Percentiles rank a stretch among this genome's conserved stretches.
Evolutionary conservation across 192 early-diverging fungal genomes (phyloP).

Genomic region (Dimargaris xerosporica): DNA sequence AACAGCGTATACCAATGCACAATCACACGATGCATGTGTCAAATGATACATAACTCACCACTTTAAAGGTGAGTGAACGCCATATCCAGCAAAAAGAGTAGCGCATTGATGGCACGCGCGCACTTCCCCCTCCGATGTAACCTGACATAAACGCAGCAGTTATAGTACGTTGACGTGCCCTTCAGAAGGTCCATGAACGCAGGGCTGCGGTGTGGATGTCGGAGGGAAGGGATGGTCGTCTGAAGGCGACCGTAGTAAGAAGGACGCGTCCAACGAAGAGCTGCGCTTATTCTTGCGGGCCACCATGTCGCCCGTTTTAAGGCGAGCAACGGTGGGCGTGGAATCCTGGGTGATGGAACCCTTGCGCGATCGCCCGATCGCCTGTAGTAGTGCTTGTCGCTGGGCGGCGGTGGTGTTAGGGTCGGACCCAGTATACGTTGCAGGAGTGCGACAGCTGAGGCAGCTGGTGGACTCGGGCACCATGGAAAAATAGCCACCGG

Average conservation of each 20-base stretch:
- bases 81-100: neutral
- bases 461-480: neutral
- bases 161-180: neutral
- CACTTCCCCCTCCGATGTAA: neutral
- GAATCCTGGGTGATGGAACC: neutral
- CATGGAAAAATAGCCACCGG: neutral
- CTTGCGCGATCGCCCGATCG: neutral
- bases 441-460: neutral
- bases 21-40: neutral
- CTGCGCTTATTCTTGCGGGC: constrained; percentile 7
- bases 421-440: neutral
- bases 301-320: neutral
- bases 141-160: neutral
- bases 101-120: neutral
- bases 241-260: neutral
- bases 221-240: neutral
- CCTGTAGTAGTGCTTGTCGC: neutral
- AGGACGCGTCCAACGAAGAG: constrained; percentile 9
- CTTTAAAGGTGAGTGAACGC: neutral
- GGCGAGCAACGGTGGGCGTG: too few relatives aligned
- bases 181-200: neutral
- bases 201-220: neutral
- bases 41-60: neutral
- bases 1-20: neutral
- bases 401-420: neutral